phyloP scores from a whole-genome alignment of 257 asterid species.

The Mitragyna speciosa region DNA sequence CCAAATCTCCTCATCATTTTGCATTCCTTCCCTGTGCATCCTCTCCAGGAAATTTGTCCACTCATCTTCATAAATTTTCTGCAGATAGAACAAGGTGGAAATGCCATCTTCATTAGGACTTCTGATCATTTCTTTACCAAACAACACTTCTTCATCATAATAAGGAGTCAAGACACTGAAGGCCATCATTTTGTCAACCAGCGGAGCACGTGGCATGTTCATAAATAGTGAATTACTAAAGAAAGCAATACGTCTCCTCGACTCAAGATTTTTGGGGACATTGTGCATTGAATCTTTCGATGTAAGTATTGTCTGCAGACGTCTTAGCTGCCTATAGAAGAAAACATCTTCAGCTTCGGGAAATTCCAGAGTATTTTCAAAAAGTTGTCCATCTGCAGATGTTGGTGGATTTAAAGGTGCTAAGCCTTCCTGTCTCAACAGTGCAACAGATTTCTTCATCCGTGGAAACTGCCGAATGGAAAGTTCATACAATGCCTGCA shows the following conservation, averaged over 20 bases:
- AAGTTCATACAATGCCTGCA: slow-evolving; percentile 84
- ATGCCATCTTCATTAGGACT: slow-evolving; percentile 87
- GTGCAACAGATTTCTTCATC: slow-evolving; percentile 53
- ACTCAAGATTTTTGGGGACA: slow-evolving; percentile 74
- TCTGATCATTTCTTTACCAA: slow-evolving; percentile 73
- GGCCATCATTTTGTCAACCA: slow-evolving; percentile 93
- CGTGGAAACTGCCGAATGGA: slow-evolving; percentile 67
- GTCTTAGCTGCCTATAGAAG: slow-evolving; percentile 74
- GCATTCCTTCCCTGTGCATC: slow-evolving; percentile 79
- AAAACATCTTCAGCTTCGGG: slow-evolving; percentile 58
- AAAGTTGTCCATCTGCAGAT: slow-evolving; percentile 47
- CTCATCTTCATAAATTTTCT: slow-evolving; percentile 81
- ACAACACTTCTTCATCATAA: slow-evolving; percentile 88
- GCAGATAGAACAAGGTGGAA: slow-evolving; percentile 80
- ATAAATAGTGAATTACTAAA: slow-evolving; percentile 90
- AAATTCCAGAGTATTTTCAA: slow-evolving; percentile 59
- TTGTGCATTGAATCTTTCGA: slow-evolving; percentile 81
- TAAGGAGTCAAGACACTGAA: slow-evolving; percentile 96
- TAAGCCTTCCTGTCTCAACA: slow-evolving; percentile 72
- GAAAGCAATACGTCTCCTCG: slow-evolving; percentile 77
- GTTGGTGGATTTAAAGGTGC: slow-evolving; percentile 38
- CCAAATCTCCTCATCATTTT: slow-evolving; percentile 68
- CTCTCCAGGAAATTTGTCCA: slow-evolving; percentile 86
- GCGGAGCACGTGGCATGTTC: slow-evolving; percentile 96
- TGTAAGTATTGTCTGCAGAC: slow-evolving; percentile 68